phyloP scores from a whole-genome alignment of 208 protist species.

The Leishmania tropica region DNA sequence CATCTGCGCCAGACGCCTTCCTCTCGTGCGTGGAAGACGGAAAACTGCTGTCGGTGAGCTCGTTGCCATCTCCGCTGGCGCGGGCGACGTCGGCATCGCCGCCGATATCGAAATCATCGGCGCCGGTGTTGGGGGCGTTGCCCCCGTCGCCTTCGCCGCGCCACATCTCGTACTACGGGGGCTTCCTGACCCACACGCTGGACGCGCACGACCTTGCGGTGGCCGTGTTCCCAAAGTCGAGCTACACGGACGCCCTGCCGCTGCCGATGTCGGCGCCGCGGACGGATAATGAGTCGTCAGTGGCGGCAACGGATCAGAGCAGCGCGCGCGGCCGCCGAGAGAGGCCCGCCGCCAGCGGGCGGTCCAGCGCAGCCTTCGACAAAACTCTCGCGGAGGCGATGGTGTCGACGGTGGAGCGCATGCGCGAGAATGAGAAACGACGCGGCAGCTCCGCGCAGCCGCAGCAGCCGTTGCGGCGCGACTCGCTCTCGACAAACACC shows the following conservation, averaged over 20 bases:
- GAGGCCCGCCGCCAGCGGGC: not conserved
- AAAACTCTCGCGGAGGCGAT: conserved; percentile 40
- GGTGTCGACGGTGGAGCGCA: conserved; percentile 39
- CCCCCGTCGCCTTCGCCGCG: not conserved
- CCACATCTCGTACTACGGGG: conserved; percentile 28
- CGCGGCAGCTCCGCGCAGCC: conserved; percentile 4
- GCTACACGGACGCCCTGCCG: not conserved
- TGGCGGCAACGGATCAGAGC: no score
- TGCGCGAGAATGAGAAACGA: conserved; percentile 20
- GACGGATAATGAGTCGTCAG: not conserved
- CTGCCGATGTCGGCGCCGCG: not conserved
- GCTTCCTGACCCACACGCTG: conserved; percentile 26
- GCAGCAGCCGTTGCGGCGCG: not conserved
- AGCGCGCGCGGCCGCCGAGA: not conserved
- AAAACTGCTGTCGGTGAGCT: not conserved
- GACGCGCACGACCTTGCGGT: conserved; percentile 4
- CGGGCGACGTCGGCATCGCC: not conserved
- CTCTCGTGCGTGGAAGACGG: not conserved
- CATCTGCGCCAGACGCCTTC: not conserved
- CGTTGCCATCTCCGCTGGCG: not conserved
- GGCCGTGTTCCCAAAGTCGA: not conserved
- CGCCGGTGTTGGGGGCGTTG: not conserved
- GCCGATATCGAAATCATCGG: not conserved
- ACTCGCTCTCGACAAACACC: not conserved
- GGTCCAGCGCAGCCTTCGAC: conserved; percentile 25